These are phyloP conservation scores for Tuber borchii DNA, from an alignment of 495 filamentous ascomycete genomes.

Conservation along the genomic window DNA sequence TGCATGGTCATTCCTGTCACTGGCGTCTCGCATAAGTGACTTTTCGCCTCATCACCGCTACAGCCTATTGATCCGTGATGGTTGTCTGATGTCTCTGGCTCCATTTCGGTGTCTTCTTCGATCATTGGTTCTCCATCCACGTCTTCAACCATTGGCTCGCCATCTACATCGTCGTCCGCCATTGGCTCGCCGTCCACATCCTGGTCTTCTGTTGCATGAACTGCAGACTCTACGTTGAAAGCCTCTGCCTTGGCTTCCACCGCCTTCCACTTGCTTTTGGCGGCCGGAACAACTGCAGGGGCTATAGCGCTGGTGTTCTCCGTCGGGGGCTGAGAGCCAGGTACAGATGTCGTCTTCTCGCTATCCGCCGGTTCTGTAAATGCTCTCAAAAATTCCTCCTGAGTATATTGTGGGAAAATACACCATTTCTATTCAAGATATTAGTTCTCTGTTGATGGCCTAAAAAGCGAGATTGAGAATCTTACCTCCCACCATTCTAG, in stretches of 20 bases:
- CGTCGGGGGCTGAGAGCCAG: conserved; percentile 5
- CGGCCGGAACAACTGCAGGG: conserved; percentile 44
- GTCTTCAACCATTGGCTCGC: conserved; percentile 46
- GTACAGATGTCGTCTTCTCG: neutral
- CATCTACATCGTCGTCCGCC: conserved; percentile 51
- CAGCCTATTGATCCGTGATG: conserved; percentile 16
- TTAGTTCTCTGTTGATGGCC: neutral
- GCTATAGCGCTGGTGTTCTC: conserved; percentile 7
- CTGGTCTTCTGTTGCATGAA: conserved; percentile 40
- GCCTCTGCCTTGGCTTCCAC: conserved; percentile 51
- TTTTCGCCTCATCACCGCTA: conserved; percentile 32
- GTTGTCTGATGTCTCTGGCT: conserved; percentile 39
- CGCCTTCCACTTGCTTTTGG: conserved; percentile 65
- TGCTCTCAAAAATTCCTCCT: conserved; percentile 62
- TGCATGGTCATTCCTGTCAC: conserved; percentile 39
- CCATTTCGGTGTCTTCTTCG: conserved; percentile 27
- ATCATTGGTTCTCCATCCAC: conserved; percentile 40
- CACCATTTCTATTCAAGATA: conserved; percentile 52
- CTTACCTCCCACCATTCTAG: conserved; percentile 73
- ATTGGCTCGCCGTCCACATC: conserved; percentile 54
- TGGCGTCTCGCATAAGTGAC: conserved; percentile 28
- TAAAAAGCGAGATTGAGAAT: neutral
- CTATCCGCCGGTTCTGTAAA: conserved; percentile 50
- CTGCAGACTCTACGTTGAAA: conserved; percentile 45
- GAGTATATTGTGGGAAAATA: conserved; percentile 69